Evolutionary conservation across 441 rosid species (phyloP).

Genomic region (Metrosideros polymorpha): DNA sequence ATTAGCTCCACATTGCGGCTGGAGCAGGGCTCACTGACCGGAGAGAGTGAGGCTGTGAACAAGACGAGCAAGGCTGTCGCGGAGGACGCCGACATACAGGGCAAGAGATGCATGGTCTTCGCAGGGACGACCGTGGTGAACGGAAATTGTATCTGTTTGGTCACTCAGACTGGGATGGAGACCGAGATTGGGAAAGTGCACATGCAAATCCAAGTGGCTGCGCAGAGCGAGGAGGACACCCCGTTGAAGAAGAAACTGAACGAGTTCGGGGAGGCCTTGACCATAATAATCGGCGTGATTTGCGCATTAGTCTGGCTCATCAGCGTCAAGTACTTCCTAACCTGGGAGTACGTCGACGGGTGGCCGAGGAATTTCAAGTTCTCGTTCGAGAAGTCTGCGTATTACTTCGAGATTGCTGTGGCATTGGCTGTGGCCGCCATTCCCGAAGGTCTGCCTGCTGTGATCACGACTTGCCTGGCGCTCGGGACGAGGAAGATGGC

Average conservation of each 20-base stretch:
- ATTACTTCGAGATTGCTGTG: conserved; percentile 37
- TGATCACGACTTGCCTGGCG: conserved; percentile 39
- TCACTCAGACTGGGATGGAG: conserved; percentile 31
- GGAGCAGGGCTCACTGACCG: conserved; percentile 39
- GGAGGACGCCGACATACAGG: conserved; percentile 28
- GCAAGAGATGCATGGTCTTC: conserved; percentile 31
- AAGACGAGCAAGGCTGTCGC: conserved; percentile 15
- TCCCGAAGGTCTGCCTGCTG: conserved; percentile 39
- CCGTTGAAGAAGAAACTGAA: conserved; percentile 40
- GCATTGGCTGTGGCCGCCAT: conserved; percentile 45
- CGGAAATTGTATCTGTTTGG: conserved; percentile 32
- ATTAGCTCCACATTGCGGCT: conserved; percentile 33
- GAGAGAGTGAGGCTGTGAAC: conserved; percentile 38
- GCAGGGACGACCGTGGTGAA: conserved; percentile 43
- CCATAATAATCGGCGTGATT: conserved; percentile 24
- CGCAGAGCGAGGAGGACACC: conserved; percentile 35
- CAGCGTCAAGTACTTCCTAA: conserved; percentile 24
- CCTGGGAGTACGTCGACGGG: conserved; percentile 31
- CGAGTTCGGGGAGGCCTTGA: conserved; percentile 29
- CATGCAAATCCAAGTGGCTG: conserved; percentile 25
- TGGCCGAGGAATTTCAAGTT: conserved; percentile 35
- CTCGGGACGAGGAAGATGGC: conserved; percentile 42
- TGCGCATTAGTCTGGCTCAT: conserved; percentile 29
- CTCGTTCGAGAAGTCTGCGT: conserved; percentile 40
- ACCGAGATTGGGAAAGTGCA: conserved; percentile 40